Conservation (phyloP, 306 rosid species). For the Lathyrus aphaca region DNA sequence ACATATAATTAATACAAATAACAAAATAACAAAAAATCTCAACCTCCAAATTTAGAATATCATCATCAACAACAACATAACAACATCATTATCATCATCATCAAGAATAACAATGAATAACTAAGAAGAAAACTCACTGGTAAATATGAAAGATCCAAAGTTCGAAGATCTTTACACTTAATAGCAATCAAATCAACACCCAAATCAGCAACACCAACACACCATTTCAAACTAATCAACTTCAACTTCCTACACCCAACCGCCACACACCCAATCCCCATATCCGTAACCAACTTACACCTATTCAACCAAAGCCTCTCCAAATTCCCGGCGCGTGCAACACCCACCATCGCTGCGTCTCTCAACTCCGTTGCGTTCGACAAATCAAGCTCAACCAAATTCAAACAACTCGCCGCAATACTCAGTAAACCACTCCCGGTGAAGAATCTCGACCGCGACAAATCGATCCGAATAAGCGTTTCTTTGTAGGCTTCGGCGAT, state of each 20-base stretch:
- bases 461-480: conserved; percentile 62
- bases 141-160: conserved; percentile 85
- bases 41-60: too few species aligned
- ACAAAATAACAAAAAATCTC: background rate
- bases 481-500: conserved; percentile 51
- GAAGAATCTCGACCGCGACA: conserved; percentile 72
- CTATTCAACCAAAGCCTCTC: conserved; percentile 76
- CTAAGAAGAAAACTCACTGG: conserved; percentile 50
- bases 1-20: conserved; percentile 2
- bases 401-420: conserved; percentile 50
- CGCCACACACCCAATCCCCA: conserved; percentile 92
- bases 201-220: conserved; percentile 78
- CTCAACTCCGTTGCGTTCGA: conserved; percentile 78
- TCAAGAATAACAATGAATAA: too few species aligned
- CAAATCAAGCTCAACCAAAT: conserved; percentile 73
- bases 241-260: conserved; percentile 85
- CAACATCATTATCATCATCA: too few species aligned
- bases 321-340: conserved; percentile 77
- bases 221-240: conserved; percentile 78
- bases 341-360: conserved; percentile 65
- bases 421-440: conserved; percentile 58
- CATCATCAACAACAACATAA: too few species aligned
- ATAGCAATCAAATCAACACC: conserved; percentile 86
- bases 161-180: conserved; percentile 69
- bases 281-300: conserved; percentile 76